Conservation (phyloP, 2,329 filamentous ascomycete species). For the Thelonectria olida region DNA sequence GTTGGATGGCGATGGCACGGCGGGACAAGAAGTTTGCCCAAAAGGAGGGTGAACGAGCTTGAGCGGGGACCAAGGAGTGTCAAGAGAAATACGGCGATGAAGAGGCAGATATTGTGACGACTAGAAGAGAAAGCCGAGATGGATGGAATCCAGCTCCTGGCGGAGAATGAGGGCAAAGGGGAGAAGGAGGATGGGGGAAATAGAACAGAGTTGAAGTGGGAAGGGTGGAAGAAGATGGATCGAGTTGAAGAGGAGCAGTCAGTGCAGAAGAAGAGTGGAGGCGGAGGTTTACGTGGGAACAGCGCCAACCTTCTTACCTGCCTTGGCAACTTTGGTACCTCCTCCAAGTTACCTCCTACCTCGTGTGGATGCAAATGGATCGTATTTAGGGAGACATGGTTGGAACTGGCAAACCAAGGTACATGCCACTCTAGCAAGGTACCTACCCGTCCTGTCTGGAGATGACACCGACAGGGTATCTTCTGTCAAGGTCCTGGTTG, state of each 20-base stretch:
- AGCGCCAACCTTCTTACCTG: constrained; percentile 7
- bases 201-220: constrained; percentile 27
- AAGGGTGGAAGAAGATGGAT: constrained; percentile 32
- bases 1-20: constrained; percentile 41
- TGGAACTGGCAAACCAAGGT: no score
- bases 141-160: constrained; percentile 52
- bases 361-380: constrained; percentile 27
- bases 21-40: constrained; percentile 46
- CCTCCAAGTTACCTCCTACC: constrained; percentile 23
- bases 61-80: constrained; percentile 51
- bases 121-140: constrained; percentile 54
- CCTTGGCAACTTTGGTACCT: constrained; percentile 2
- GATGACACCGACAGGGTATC: background rate
- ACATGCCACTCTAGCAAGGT: background rate
- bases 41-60: constrained; percentile 51
- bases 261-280: constrained; percentile 15
- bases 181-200: constrained; percentile 35
- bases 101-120: constrained; percentile 49
- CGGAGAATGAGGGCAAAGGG: constrained; percentile 40
- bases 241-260: constrained; percentile 32
- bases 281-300: constrained; percentile 23
- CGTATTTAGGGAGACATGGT: no score
- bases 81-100: constrained; percentile 47
- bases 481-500: constrained; percentile 3
- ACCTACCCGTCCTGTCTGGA: background rate